These are phyloP conservation scores for Tetrapyrgos nigripes DNA, from an alignment of 1,284 basidiomycete genomes.

Conservation along the genomic window DNA sequence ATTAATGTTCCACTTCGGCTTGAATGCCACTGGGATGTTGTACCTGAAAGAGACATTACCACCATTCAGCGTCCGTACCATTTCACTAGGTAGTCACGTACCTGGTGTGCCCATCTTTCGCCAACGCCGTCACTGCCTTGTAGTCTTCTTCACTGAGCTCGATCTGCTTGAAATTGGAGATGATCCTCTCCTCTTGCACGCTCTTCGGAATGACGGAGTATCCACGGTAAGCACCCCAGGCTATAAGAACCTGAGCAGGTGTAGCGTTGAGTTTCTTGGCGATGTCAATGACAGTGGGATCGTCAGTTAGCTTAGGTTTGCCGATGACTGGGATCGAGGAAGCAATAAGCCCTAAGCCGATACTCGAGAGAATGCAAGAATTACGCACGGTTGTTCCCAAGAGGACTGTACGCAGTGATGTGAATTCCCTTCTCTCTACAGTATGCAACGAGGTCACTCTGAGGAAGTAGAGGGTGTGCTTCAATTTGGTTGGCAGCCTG, in stretches of 20 bases:
- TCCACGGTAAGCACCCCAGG: constrained; percentile 70
- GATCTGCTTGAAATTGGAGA: constrained; percentile 76
- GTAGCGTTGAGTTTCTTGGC: constrained; percentile 63
- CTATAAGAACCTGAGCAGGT: constrained; percentile 73
- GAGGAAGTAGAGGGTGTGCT: constrained; percentile 80
- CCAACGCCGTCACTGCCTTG: constrained; percentile 60
- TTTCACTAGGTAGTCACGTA: too few relatives aligned
- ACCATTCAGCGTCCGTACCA: neutral
- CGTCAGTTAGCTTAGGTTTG: constrained; percentile 66
- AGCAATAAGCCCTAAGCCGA: constrained; percentile 5
- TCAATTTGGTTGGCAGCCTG: constrained; percentile 84
- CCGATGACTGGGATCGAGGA: constrained; percentile 50
- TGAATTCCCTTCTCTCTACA: constrained; percentile 79
- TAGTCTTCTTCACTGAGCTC: constrained; percentile 69
- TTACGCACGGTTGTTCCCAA: constrained; percentile 77
- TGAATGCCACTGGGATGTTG: constrained; percentile 58
- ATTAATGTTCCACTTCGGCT: constrained; percentile 60
- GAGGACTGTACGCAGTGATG: constrained; percentile 85
- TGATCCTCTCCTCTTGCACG: constrained; percentile 65
- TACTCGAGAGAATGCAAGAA: neutral
- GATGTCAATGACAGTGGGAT: constrained; percentile 66
- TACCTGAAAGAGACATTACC: constrained; percentile 39
- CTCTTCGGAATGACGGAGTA: constrained; percentile 79
- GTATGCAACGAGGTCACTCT: constrained; percentile 73
- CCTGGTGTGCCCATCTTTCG: constrained; percentile 58